Percentiles rank a stretch among this genome's conserved stretches.
Evolutionary conservation across 805 yeast species (phyloP).

Genomic region (Lachancea quebecensis): DNA sequence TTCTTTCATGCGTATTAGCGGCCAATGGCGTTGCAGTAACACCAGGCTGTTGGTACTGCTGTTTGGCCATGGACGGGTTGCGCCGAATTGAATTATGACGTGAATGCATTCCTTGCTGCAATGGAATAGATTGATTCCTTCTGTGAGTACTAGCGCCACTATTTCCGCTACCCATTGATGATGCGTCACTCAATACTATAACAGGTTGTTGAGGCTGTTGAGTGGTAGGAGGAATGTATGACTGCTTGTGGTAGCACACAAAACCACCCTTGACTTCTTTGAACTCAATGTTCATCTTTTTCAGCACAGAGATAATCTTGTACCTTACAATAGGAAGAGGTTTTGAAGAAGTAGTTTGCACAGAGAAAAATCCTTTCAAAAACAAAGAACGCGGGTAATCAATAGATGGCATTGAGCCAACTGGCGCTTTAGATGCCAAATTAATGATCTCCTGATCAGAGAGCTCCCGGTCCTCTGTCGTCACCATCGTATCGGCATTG

Average conservation of each 20-base stretch:
- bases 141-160: conserved; percentile 16
- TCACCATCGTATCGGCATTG: conserved; percentile 4
- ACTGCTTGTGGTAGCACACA: conserved; percentile 58
- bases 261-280: conserved; percentile 94
- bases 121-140: conserved; percentile 14
- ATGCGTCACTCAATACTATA: conserved; percentile 8
- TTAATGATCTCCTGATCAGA: conserved; percentile 44
- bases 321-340: conserved; percentile 83
- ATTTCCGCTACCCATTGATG: conserved; percentile 8
- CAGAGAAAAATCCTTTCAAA: conserved; percentile 88
- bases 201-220: conserved; percentile 9
- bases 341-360: conserved; percentile 89
- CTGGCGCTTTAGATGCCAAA: conserved; percentile 50
- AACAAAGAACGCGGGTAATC: conserved; percentile 88
- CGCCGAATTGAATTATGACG: conserved; percentile 36
- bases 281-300: conserved; percentile 68
- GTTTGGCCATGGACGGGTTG: conserved; percentile 22
- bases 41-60: conserved; percentile 28
- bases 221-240: conserved; percentile 4
- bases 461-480: conserved; percentile 26
- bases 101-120: conserved; percentile 9
- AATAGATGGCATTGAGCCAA: conserved; percentile 86
- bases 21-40: conserved; percentile 55
- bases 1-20: conserved; percentile 27
- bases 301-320: conserved; percentile 71